Percentiles rank a stretch among this genome's conserved stretches.
Conservation (phyloP, 805 yeast species). For the Candida broadrunensis region DNA sequence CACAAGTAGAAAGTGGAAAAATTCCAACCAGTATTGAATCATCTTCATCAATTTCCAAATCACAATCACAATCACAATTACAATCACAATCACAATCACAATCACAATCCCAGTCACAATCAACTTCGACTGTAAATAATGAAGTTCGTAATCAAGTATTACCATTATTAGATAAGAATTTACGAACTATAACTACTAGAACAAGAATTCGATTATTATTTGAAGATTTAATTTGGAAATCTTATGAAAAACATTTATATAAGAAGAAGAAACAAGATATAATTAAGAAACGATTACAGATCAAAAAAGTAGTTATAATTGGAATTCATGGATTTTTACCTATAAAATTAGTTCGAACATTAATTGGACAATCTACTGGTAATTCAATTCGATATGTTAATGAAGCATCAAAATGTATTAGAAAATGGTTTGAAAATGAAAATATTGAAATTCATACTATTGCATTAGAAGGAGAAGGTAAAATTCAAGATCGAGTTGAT, state of each 20-base stretch:
- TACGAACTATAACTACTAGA: slow-evolving; percentile 18
- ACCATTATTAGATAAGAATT: slow-evolving; percentile 21
- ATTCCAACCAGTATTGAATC: not conserved
- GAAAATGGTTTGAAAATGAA: slow-evolving; percentile 22
- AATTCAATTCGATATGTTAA: slow-evolving; percentile 26
- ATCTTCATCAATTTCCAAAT: not conserved
- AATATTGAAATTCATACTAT: slow-evolving; percentile 29
- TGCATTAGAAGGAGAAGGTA: slow-evolving; percentile 41
- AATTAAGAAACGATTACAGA: slow-evolving; percentile 1
- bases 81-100: not conserved
- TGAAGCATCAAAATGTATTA: slow-evolving; percentile 26
- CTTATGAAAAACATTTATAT: slow-evolving; percentile 3
- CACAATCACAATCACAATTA: not conserved
- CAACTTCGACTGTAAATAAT: not conserved
- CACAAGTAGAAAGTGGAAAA: not conserved
- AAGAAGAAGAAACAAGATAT: not conserved
- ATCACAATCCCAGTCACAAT: not conserved
- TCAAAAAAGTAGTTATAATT: slow-evolving; percentile 26
- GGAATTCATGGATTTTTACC: slow-evolving; percentile 42
- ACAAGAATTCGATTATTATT: slow-evolving; percentile 21
- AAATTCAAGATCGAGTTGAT: slow-evolving; percentile 24
- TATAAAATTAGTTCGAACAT: slow-evolving; percentile 31
- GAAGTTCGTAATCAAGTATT: slow-evolving; percentile 3
- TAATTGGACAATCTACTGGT: slow-evolving; percentile 37
- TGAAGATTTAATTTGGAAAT: slow-evolving; percentile 16